Conservation (phyloP, 768 basidiomycete genomes). For the Tephrocybe sp. region DNA sequence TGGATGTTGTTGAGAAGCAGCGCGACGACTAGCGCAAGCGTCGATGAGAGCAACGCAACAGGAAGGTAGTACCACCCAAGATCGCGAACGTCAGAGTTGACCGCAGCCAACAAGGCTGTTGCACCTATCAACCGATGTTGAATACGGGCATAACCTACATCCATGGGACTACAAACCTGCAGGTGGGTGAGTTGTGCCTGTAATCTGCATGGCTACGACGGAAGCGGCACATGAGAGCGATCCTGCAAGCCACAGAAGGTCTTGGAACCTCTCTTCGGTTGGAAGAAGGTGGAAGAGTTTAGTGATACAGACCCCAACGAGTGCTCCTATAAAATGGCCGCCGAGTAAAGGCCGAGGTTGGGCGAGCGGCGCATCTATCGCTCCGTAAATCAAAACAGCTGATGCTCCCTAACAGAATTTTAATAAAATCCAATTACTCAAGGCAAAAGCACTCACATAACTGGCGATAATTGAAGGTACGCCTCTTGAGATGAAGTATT, state of each 20-base stretch:
- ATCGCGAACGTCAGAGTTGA: constrained; percentile 39
- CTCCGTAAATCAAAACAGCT: constrained; percentile 55
- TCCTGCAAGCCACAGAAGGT: constrained; percentile 50
- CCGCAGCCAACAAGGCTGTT: constrained; percentile 50
- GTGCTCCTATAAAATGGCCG: constrained; percentile 51
- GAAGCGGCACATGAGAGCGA: constrained; percentile 43
- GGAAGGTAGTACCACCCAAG: constrained; percentile 57
- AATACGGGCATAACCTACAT: background rate
- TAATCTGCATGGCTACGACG: constrained; percentile 52
- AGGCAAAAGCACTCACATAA: constrained; percentile 35
- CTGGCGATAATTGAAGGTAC: constrained; percentile 49
- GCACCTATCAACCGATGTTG: constrained; percentile 33
- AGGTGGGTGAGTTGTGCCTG: constrained; percentile 53
- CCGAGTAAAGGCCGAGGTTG: constrained; percentile 53
- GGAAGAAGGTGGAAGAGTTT: constrained; percentile 50
- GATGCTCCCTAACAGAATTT: constrained; percentile 48
- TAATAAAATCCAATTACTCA: background rate
- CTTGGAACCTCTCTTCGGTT: constrained; percentile 38
- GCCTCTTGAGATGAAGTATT: constrained; percentile 44
- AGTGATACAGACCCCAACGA: constrained; percentile 49
- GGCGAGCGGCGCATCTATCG: constrained; percentile 50
- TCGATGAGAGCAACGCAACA: constrained; percentile 47
- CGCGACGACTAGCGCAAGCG: constrained; percentile 43
- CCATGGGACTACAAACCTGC: constrained; percentile 33
- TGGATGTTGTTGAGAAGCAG: constrained; percentile 53